A percentile compares a stretch with the other conserved stretches of the same genome.
phyloP scores from a whole-genome alignment of 1,284 basidiomycete genomes.

The Boletus semigastroideus region DNA sequence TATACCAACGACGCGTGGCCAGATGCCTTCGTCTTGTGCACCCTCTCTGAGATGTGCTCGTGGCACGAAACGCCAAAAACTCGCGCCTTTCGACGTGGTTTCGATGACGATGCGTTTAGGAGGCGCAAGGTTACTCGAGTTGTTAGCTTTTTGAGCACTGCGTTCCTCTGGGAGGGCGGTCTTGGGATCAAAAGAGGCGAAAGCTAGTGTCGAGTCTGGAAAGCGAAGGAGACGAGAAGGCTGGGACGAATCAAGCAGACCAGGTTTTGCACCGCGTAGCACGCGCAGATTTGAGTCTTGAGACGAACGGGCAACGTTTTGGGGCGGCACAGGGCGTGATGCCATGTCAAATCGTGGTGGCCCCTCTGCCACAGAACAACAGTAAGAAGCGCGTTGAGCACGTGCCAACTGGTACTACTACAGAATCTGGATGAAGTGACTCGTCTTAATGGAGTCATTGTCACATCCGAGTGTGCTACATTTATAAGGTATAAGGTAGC shows the following conservation, averaged over 20 bases:
- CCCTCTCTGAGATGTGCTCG: constrained; percentile 56
- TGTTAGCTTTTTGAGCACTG: constrained; percentile 39
- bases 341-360: constrained; percentile 12
- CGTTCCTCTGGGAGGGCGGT: constrained; percentile 50
- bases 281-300: constrained; percentile 12
- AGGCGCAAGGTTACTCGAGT: constrained; percentile 48
- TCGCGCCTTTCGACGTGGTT: constrained; percentile 48
- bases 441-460: not conserved
- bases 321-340: constrained; percentile 3
- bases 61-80: constrained; percentile 74
- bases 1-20: constrained; percentile 64
- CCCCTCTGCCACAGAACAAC: not conserved
- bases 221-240: constrained; percentile 54
- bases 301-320: constrained; percentile 7
- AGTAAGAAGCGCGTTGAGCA: constrained; percentile 5
- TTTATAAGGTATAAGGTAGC: not conserved
- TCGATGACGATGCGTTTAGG: constrained; percentile 73
- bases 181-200: constrained; percentile 67
- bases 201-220: constrained; percentile 54
- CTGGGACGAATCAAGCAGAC: constrained; percentile 61
- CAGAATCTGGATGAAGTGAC: too few relatives aligned
- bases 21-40: constrained; percentile 61
- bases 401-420: constrained; percentile 8
- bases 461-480: not conserved
- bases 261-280: constrained; percentile 42